These are phyloP conservation scores for Blepharisma japonicum DNA, from an alignment of 73 alveolate species.

Conservation along the genomic window DNA sequence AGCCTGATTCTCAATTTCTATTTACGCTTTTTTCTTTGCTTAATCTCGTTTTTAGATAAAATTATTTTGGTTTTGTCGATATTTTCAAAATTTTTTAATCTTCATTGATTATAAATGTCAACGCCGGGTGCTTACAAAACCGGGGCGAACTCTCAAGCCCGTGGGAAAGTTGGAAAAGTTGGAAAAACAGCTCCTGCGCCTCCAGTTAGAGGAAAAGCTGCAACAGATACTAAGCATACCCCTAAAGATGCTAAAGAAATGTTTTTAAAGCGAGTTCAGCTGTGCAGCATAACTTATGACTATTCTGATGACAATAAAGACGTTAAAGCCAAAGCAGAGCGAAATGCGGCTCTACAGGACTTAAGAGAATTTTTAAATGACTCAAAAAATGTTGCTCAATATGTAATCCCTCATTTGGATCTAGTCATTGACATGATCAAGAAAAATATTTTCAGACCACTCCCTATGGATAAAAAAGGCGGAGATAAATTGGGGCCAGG, in stretches of 20 bases:
- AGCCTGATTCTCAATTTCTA: too few relatives aligned
- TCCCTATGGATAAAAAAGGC: slow-evolving; percentile 65
- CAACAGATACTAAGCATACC: not conserved
- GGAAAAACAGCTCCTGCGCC: too few relatives aligned
- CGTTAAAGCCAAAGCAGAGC: slow-evolving; percentile 69
- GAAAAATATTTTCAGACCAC: slow-evolving; percentile 86
- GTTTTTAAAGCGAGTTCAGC: slow-evolving; percentile 39
- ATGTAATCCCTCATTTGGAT: slow-evolving; percentile 79
- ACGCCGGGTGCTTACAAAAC: too few relatives aligned
- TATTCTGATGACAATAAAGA: slow-evolving; percentile 85
- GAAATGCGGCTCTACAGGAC: slow-evolving; percentile 69
- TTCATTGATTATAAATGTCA: too few relatives aligned
- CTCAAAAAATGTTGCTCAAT: slow-evolving; percentile 57
- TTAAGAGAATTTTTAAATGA: slow-evolving; percentile 61
- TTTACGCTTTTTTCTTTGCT: too few relatives aligned
- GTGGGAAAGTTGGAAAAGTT: too few relatives aligned
- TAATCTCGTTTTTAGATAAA: too few relatives aligned
- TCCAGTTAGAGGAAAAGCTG: too few relatives aligned
- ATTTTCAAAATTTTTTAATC: too few relatives aligned
- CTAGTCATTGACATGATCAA: slow-evolving; percentile 81
- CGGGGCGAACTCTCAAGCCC: too few relatives aligned
- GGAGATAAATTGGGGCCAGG: slow-evolving; percentile 33
- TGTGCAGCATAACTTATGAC: slow-evolving; percentile 58
- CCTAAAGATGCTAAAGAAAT: slow-evolving; percentile 23
- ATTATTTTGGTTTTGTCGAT: too few relatives aligned